phyloP scores from a whole-genome alignment of 2,329 filamentous ascomycete genomes.

The Paecilomyces sp. region DNA sequence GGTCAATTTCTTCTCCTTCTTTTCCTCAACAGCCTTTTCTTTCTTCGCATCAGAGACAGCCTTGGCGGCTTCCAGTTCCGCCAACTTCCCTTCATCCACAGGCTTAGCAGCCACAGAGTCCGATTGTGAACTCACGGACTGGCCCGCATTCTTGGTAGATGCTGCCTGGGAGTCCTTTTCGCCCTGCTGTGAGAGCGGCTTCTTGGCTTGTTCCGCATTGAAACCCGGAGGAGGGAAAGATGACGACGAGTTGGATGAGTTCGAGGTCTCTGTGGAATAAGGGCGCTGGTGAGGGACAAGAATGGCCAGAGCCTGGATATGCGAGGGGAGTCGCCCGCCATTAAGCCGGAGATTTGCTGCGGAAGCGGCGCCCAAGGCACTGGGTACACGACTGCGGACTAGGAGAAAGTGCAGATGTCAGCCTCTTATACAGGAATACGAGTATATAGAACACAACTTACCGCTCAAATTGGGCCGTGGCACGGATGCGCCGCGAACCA shows the following conservation, averaged over 20 bases:
- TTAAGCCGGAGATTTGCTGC: slow-evolving; percentile 26
- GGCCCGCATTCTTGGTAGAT: slow-evolving; percentile 23
- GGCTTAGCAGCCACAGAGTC: slow-evolving; percentile 36
- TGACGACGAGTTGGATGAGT: slow-evolving; percentile 39
- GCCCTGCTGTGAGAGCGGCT: slow-evolving; percentile 60
- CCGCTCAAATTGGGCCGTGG: slow-evolving; percentile 22
- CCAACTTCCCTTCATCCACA: slow-evolving; percentile 45
- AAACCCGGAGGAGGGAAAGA: slow-evolving; percentile 79
- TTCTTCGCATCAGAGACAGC: slow-evolving; percentile 44
- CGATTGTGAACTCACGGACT: slow-evolving; percentile 31
- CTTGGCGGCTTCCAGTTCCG: slow-evolving; percentile 59
- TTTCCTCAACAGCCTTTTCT: slow-evolving; percentile 47
- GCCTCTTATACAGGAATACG: not conserved
- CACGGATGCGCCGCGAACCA: slow-evolving; percentile 28
- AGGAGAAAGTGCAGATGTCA: not conserved
- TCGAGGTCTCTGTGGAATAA: slow-evolving; percentile 53
- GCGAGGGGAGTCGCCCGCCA: slow-evolving; percentile 37
- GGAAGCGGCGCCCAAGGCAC: slow-evolving; percentile 22
- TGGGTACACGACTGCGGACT: slow-evolving; percentile 26
- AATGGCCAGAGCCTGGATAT: slow-evolving; percentile 51
- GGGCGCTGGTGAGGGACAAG: slow-evolving; percentile 44
- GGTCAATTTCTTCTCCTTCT: slow-evolving; percentile 80
- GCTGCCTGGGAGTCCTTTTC: slow-evolving; percentile 21
- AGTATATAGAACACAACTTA: slow-evolving; percentile 10
- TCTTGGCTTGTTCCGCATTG: slow-evolving; percentile 83